Evolutionary conservation across 495 filamentous ascomycete species (phyloP), one percentile per base, ranked within the genome.

Genomic region (Penicillium psychrofluorescens): DNA sequence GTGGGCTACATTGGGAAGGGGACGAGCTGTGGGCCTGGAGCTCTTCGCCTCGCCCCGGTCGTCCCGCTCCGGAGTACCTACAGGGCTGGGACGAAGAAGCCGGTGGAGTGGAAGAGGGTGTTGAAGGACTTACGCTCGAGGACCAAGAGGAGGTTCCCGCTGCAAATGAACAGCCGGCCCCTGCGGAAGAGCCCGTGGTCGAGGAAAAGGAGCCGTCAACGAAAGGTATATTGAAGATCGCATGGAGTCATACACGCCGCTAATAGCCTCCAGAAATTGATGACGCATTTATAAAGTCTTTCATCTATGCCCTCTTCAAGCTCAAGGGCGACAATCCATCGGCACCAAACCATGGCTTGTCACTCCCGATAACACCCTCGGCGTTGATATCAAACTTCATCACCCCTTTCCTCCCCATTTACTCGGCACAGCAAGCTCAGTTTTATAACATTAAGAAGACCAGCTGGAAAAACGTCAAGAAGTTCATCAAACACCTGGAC

Each of bases 1-100:
- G 76, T 38, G 78, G 76, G 11, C 58, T 84, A 31, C 84, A 88
- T 55, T 88, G 84, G 84, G 74, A 77, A 46, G 84, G 84, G 0
- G 84, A 88, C 72, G 84, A 88, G 63, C 51, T 85, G 34, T 87
- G 83, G 78, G 73, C 72, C 1, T 82, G 78, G 78, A 80, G 76
- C 50, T 59, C 75, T 27, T 67, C 61, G 14, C 78, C 77, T 22
- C 75, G 70, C 27, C 67, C 75, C 15, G 80, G 79, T 11, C 62
- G 66, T 8, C 54, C 59, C 13, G 56, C 75, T 32, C 77, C 77
- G 0, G 75, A 77, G 34, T 67, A 71, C 12, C 37, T 80, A 10
- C 48, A 71, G 39, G 71, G 70, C 16, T 72, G 74, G 66, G 66
- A 67, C 32, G 62, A 49, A 29, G 61, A 61, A 6, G 45, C 49